These are phyloP conservation scores for Eucalyptus regnans DNA, from an alignment of 345 rosid species.

Conservation along the genomic window DNA sequence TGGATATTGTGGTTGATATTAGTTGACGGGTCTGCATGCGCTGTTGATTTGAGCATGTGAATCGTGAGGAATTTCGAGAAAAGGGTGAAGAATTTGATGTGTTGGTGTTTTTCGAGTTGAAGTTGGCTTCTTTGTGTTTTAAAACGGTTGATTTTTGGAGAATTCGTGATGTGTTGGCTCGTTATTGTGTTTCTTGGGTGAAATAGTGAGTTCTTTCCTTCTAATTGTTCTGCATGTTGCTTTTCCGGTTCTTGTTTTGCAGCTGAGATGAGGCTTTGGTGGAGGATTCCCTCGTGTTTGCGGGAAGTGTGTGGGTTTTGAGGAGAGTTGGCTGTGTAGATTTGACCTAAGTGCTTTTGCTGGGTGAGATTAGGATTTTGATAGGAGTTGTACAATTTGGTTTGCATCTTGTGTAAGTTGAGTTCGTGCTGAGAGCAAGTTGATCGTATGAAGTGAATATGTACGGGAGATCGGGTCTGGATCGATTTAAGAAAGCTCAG, in stretches of 20 bases:
- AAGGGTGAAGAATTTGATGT: not conserved
- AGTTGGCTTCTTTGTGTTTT: not conserved
- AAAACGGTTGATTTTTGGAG: not conserved
- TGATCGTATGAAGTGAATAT: conserved; percentile 12
- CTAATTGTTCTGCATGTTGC: not conserved
- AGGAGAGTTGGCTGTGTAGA: not conserved
- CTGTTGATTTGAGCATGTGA: too few species aligned
- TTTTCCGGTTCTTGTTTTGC: not conserved
- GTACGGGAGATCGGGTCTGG: conserved; percentile 91
- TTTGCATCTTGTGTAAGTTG: not conserved
- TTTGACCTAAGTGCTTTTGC: not conserved
- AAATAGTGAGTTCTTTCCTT: not conserved
- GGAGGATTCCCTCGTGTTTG: not conserved
- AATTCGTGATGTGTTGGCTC: not conserved
- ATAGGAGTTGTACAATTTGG: not conserved
- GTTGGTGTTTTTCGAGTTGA: not conserved
- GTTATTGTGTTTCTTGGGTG: not conserved
- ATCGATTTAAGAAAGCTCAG: conserved; percentile 83
- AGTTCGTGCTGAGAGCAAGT: not conserved
- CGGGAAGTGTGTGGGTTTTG: not conserved
- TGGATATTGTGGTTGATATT: too few species aligned
- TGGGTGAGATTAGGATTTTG: not conserved
- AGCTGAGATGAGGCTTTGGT: not conserved
- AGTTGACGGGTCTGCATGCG: too few species aligned
- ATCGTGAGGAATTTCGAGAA: not conserved